A percentile compares a stretch with the other conserved stretches of the same genome.
Conservation (phyloP, 768 basidiomycete species). For the Pisolithus orientalis region DNA sequence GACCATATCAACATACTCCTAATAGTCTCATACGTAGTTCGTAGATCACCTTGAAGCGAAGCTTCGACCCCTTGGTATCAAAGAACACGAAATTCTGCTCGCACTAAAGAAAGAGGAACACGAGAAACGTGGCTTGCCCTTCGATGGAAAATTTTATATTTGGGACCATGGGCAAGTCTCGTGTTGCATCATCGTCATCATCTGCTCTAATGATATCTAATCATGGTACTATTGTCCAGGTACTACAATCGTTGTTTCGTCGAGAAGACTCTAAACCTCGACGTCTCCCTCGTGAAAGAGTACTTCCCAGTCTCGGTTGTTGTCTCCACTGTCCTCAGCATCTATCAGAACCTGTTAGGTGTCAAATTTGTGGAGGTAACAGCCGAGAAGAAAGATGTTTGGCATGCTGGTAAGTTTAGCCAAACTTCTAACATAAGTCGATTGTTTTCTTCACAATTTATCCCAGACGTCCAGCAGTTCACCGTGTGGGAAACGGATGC, state of each 20-base stretch:
- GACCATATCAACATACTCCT: background rate
- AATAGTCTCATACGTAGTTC: constrained; percentile 42
- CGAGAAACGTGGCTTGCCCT: constrained; percentile 47
- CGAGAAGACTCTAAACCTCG: constrained; percentile 61
- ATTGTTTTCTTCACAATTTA: background rate
- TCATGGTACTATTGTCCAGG: constrained; percentile 7
- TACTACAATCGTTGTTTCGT: constrained; percentile 38
- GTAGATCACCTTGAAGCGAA: constrained; percentile 69
- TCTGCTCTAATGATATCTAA: background rate
- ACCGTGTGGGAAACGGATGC: constrained; percentile 80
- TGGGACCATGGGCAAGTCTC: constrained; percentile 74
- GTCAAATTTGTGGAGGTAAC: constrained; percentile 57
- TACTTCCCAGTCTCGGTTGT: constrained; percentile 85
- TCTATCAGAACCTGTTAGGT: constrained; percentile 78
- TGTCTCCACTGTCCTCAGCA: constrained; percentile 72
- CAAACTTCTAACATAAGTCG: background rate
- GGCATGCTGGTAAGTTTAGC: constrained; percentile 65
- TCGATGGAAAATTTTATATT: constrained; percentile 68
- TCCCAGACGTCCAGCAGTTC: constrained; percentile 72
- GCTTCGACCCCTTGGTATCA: constrained; percentile 62
- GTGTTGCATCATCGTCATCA: too few relatives aligned
- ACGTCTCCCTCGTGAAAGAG: constrained; percentile 77
- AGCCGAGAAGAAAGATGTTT: constrained; percentile 54
- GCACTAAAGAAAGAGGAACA: constrained; percentile 74
- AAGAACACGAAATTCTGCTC: constrained; percentile 63